Evolutionary conservation across 176 grass and related monocot species (phyloP).

Genomic region (Triticum aestivum): DNA sequence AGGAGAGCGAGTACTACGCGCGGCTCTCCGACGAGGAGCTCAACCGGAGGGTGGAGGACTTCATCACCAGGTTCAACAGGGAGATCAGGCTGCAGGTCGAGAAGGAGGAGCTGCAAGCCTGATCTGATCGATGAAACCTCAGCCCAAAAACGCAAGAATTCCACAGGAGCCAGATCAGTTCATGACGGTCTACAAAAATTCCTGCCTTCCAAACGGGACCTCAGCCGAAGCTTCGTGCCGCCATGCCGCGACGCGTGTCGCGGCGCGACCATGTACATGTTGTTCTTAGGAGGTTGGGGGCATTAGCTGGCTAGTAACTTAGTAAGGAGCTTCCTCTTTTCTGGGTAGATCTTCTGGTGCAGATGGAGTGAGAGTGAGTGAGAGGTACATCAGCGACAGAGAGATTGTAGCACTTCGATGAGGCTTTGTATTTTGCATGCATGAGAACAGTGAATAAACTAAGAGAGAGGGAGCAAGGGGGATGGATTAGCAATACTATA

Average conservation of each 20-base stretch:
- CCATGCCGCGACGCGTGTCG: too few species aligned
- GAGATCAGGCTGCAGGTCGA: conserved; percentile 73
- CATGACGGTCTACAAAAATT: background rate
- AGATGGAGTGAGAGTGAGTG: conserved; percentile 14
- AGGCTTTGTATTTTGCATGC: conserved; percentile 15
- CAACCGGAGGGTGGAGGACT: conserved; percentile 80
- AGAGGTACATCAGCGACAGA: background rate
- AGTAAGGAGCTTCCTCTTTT: conserved; percentile 5
- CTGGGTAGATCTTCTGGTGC: conserved; percentile 15
- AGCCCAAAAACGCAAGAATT: background rate
- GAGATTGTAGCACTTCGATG: background rate
- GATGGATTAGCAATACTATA: background rate
- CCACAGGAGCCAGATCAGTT: background rate
- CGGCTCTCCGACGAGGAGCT: conserved; percentile 87
- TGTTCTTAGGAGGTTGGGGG: background rate
- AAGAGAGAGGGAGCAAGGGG: background rate
- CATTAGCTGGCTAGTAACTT: background rate
- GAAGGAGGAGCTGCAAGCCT: conserved; percentile 39
- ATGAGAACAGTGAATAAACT: conserved; percentile 13
- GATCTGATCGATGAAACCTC: background rate
- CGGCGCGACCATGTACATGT: background rate
- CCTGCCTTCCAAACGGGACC: background rate
- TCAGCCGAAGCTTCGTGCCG: too few species aligned
- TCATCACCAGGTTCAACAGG: conserved; percentile 83
- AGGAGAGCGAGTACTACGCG: conserved; percentile 65